These are phyloP conservation scores for Boletus eberwhitei DNA, from an alignment of 768 basidiomycete species.

Conservation along the genomic window DNA sequence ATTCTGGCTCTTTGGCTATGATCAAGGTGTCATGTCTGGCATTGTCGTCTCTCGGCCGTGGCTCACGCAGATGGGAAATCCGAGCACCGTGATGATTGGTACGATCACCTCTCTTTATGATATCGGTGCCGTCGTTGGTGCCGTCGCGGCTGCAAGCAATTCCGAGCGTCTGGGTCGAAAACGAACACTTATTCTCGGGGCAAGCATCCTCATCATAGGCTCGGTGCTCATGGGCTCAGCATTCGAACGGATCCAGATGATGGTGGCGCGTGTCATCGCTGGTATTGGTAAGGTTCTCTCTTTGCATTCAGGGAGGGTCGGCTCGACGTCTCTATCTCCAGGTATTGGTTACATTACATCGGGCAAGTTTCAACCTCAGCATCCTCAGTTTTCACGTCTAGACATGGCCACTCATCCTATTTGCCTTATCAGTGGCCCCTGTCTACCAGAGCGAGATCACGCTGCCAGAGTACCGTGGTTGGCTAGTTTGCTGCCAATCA, in stretches of 20 bases:
- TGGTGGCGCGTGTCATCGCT: constrained; percentile 9
- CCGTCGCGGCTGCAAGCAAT: constrained; percentile 11
- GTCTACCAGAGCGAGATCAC: constrained; percentile 14
- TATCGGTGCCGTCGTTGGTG: constrained; percentile 11
- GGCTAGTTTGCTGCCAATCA: constrained; percentile 12
- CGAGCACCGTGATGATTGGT: constrained; percentile 14
- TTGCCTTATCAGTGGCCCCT: constrained; percentile 3
- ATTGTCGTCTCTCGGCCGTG: constrained; percentile 10
- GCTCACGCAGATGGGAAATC: constrained; percentile 14
- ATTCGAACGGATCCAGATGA: constrained; percentile 12
- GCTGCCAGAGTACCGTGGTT: constrained; percentile 11
- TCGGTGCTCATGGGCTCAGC: constrained; percentile 11
- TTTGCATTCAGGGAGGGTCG: neutral
- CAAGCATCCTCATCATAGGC: constrained; percentile 5
- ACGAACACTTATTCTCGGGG: constrained; percentile 8
- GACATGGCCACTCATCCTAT: neutral
- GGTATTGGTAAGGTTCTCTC: constrained; percentile 3
- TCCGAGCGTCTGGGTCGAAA: constrained; percentile 13
- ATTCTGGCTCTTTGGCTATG: constrained; percentile 16
- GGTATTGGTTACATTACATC: constrained; percentile 15
- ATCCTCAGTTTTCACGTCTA: neutral
- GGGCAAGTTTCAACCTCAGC: neutral
- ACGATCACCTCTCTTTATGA: constrained; percentile 16
- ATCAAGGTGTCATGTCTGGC: constrained; percentile 17
- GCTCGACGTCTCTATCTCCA: neutral